Percentiles rank a stretch among this genome's conserved stretches.
phyloP scores from a whole-genome alignment of 2,329 filamentous ascomycete genomes.

The Didymella lethalis region DNA sequence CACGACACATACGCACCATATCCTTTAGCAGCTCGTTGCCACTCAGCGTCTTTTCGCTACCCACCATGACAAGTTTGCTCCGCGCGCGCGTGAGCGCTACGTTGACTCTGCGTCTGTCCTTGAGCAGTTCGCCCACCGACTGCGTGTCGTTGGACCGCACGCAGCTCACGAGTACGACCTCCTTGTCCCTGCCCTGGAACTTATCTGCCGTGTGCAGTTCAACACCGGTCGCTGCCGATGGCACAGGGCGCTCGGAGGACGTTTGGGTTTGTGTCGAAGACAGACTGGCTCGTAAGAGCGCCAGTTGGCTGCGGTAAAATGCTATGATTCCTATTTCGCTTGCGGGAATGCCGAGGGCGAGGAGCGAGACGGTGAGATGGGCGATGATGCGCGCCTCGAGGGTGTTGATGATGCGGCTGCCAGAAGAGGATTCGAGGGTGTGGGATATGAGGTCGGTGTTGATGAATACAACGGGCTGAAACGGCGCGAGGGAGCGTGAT shows the following conservation, averaged over 20 bases:
- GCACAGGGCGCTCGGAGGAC: conserved; percentile 54
- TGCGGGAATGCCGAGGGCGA: conserved; percentile 76
- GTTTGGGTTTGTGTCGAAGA: conserved; percentile 58
- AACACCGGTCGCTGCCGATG: conserved; percentile 55
- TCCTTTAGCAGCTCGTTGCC: conserved; percentile 75
- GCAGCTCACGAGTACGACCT: conserved; percentile 84
- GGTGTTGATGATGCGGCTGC: conserved; percentile 86
- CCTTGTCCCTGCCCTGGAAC: conserved; percentile 96
- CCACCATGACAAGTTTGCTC: conserved; percentile 88
- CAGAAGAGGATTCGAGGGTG: conserved; percentile 71
- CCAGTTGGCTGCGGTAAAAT: conserved; percentile 92
- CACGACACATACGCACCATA: conserved; percentile 80
- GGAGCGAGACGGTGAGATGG: conserved; percentile 81
- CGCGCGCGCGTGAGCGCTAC: conserved; percentile 94
- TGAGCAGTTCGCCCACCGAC: conserved; percentile 89
- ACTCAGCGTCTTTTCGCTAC: conserved; percentile 77
- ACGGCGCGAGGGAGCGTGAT: conserved; percentile 71
- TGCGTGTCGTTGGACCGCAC: conserved; percentile 84
- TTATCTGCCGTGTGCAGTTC: conserved; percentile 98
- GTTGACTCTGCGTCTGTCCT: conserved; percentile 92
- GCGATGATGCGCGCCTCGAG: conserved; percentile 80
- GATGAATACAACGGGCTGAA: conserved; percentile 80
- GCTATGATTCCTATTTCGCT: conserved; percentile 92
- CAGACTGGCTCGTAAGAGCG: conserved; percentile 78
- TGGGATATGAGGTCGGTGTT: conserved; percentile 82